Conservation (phyloP, 768 basidiomycete genomes). For the Rhodocollybia butyracea region DNA sequence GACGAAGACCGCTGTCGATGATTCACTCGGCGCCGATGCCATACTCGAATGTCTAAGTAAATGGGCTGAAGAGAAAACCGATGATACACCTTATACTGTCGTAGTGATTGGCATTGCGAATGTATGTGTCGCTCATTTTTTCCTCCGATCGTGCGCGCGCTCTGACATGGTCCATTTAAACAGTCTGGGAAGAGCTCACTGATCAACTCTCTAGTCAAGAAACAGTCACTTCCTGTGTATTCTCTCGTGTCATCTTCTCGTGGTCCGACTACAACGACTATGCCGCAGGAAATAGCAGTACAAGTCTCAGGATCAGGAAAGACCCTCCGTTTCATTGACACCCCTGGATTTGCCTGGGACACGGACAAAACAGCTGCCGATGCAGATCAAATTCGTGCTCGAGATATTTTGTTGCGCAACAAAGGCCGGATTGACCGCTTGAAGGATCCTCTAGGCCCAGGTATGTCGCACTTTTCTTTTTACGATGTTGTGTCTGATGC, state of each 20-base stretch:
- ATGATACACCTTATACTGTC: constrained; percentile 53
- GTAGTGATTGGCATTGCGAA: constrained; percentile 85
- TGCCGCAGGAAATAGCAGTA: constrained; percentile 58
- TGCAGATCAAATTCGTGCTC: constrained; percentile 40
- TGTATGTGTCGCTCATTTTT: constrained; percentile 39
- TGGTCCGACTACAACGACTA: constrained; percentile 70
- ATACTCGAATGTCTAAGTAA: constrained; percentile 46
- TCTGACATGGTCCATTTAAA: background rate
- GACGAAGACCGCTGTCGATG: constrained; percentile 37
- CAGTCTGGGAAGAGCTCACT: constrained; percentile 84
- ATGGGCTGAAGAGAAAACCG: constrained; percentile 44
- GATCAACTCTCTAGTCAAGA: constrained; percentile 71
- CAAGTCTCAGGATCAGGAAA: constrained; percentile 45
- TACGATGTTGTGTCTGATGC: background rate
- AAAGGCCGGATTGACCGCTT: constrained; percentile 81
- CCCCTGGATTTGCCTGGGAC: constrained; percentile 75
- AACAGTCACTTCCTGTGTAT: constrained; percentile 55
- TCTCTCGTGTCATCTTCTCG: constrained; percentile 46
- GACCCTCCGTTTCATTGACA: constrained; percentile 73
- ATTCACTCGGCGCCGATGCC: constrained; percentile 60
- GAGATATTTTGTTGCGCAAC: constrained; percentile 76
- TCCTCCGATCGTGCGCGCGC: constrained; percentile 2
- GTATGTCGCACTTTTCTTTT: constrained; percentile 36
- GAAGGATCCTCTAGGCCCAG: constrained; percentile 71
- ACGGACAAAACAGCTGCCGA: constrained; percentile 36